Conservation (phyloP, 495 filamentous ascomycete species). For the Umbilicaria muhlenbergii region DNA sequence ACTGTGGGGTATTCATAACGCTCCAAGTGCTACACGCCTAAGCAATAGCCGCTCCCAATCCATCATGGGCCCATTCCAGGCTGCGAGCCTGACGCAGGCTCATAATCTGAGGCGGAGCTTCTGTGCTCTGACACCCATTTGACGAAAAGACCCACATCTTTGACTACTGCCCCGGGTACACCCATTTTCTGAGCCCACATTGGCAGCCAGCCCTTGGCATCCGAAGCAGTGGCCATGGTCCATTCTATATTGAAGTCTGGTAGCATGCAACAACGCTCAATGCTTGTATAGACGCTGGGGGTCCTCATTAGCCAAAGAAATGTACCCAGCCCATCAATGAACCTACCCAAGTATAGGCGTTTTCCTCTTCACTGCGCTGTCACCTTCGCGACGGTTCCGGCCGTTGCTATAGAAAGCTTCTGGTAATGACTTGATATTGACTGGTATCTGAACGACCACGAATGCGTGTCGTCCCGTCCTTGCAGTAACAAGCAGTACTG, state of each 20-base stretch:
- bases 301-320: slow-evolving; percentile 1
- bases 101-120: too few species aligned
- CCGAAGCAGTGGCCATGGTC: slow-evolving; percentile 49
- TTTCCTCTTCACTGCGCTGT: slow-evolving; percentile 9
- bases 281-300: slow-evolving; percentile 28
- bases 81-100: too few species aligned
- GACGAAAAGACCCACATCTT: slow-evolving; percentile 49
- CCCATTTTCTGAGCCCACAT: slow-evolving; percentile 43
- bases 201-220: slow-evolving; percentile 46
- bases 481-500: slow-evolving; percentile 15
- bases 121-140: slow-evolving; percentile 25
- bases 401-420: slow-evolving; percentile 14
- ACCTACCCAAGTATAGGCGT: slow-evolving; percentile 13
- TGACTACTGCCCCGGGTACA: slow-evolving; percentile 42
- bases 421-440: slow-evolving; percentile 10
- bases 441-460: slow-evolving; percentile 14
- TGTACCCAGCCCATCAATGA: neutral
- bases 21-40: too few species aligned
- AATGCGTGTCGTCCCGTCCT: slow-evolving; percentile 8
- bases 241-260: slow-evolving; percentile 33
- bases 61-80: too few species aligned
- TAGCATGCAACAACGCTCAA: slow-evolving; percentile 34
- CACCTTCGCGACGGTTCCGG: slow-evolving; percentile 11
- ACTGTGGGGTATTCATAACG: too few species aligned
- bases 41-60: too few species aligned